phyloP scores from a whole-genome alignment of 176 grass and related monocot genomes.

The Eremochloa ophiuroides region DNA sequence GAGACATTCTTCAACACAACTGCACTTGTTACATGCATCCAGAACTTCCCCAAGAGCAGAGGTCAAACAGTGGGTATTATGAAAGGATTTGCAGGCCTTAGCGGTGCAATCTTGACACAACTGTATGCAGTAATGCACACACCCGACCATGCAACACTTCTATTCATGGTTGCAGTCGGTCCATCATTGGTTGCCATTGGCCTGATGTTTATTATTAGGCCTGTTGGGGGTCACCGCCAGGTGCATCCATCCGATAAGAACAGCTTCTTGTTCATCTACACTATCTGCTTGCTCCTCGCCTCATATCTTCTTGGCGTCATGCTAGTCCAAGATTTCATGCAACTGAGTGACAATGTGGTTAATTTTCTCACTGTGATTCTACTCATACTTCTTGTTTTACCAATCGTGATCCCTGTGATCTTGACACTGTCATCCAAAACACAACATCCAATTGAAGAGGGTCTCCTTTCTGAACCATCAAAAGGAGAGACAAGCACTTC shows the following conservation, averaged over 20 bases:
- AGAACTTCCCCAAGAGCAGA: constrained; percentile 90
- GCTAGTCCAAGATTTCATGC: constrained; percentile 70
- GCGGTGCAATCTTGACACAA: constrained; percentile 80
- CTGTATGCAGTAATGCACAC: constrained; percentile 64
- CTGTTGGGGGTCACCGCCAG: constrained; percentile 70
- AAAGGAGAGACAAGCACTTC: constrained; percentile 60
- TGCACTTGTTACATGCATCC: constrained; percentile 81
- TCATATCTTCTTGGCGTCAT: constrained; percentile 86
- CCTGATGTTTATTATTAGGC: constrained; percentile 85
- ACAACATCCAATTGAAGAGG: constrained; percentile 53
- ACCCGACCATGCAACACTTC: constrained; percentile 59
- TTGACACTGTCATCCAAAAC: constrained; percentile 60
- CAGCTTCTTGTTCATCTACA: constrained; percentile 78
- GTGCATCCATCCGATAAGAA: constrained; percentile 64
- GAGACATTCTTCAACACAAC: constrained; percentile 89
- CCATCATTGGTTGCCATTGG: constrained; percentile 67
- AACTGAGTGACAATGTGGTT: constrained; percentile 42
- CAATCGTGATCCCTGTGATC: constrained; percentile 53
- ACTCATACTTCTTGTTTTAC: constrained; percentile 53
- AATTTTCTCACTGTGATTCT: constrained; percentile 49
- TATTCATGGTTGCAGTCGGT: constrained; percentile 78
- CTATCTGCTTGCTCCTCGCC: constrained; percentile 71
- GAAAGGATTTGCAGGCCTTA: constrained; percentile 89
- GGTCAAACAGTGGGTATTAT: constrained; percentile 81
- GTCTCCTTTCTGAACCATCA: constrained; percentile 31